These are phyloP conservation scores for Daedalea quercina DNA, from an alignment of 768 basidiomycete species.

Conservation along the genomic window DNA sequence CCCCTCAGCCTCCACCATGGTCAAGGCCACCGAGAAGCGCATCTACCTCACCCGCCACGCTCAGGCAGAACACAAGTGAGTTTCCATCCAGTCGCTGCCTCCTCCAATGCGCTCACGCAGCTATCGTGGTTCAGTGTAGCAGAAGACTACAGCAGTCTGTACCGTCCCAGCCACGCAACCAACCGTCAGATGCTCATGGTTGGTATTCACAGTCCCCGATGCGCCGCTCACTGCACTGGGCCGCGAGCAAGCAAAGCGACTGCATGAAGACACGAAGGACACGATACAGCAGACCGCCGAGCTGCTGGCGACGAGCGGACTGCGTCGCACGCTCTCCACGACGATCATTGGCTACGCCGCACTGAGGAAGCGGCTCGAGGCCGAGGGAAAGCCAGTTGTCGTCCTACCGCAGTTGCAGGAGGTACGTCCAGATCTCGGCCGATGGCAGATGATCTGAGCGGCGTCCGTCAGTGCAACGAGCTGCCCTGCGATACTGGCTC, in stretches of 20 bases:
- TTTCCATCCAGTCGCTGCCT: neutral
- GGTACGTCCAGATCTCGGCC: conserved; percentile 5
- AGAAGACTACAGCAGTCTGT: conserved; percentile 19
- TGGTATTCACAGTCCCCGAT: conserved; percentile 16
- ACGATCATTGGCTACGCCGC: conserved; percentile 19
- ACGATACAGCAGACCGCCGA: conserved; percentile 19
- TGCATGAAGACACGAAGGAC: conserved; percentile 18
- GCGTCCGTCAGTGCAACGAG: conserved; percentile 15
- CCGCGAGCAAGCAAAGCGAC: conserved; percentile 17
- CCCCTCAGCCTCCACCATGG: conserved; percentile 3
- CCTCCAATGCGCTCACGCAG: neutral
- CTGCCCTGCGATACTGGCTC: conserved; percentile 23
- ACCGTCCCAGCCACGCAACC: neutral
- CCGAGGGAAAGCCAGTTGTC: conserved; percentile 17
- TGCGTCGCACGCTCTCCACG: conserved; percentile 22
- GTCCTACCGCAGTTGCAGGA: conserved; percentile 22
- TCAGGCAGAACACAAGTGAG: conserved; percentile 24
- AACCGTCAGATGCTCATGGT: neutral
- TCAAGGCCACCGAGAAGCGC: conserved; percentile 20
- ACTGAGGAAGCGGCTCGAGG: conserved; percentile 18
- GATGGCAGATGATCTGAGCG: neutral
- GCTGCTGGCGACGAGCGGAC: conserved; percentile 20
- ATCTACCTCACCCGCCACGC: conserved; percentile 24
- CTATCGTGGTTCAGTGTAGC: conserved; percentile 13
- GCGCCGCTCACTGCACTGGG: conserved; percentile 20